Base-by-base conservation (phyloP, 805 yeast genomes). In the Sugiyamaella smithiae region DNA sequence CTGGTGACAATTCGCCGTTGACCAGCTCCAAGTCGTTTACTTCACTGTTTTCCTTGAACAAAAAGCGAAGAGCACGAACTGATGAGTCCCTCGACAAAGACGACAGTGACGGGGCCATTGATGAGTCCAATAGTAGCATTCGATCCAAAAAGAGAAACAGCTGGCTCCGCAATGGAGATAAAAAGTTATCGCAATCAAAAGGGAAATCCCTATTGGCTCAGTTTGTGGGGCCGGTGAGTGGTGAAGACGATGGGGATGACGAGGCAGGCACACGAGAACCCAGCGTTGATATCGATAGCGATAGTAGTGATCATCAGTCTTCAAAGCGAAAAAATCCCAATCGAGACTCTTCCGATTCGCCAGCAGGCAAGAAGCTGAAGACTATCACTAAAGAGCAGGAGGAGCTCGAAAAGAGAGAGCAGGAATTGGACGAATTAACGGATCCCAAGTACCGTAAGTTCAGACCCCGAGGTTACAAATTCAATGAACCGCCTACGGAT, bases 401-500 rank as follows among this genome's bases (percentile, higher is more conserved):
- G 3, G 45, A 19, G 43, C 11, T 12, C 17, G 28, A 49, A 42
- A 73, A 70, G 42, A 66, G 70, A 24, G 96, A 88, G 62, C 69
- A 69, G 48, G 73, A 76, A 57, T 77, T 76, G 51, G 93, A 86
- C 59, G 81, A 67, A 2, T 76, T 71, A 53, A 67, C 87, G 33
- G 93, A 89, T 1, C 84, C 74, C 45, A 81, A 85, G 53, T 78
- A 78, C 60, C 74, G 90, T 51, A 85, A 81, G 67, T 88, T 74
- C 69, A 77, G 96, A 59, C 97, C 96, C 20, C 67, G 68, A 26
- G 97, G 97, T 1, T 88, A 69, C 69, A 73, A 72, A 57, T 78
- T 93, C 67, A 88, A 88, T 57, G 58, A 82, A 22, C 99, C 99
- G 2, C 95, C 97, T 1, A 71, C 65, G 3, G 93, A 85, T 61